Base-by-base conservation (phyloP, 106 monocot genomes). In the Platanthera zijinensis region DNA sequence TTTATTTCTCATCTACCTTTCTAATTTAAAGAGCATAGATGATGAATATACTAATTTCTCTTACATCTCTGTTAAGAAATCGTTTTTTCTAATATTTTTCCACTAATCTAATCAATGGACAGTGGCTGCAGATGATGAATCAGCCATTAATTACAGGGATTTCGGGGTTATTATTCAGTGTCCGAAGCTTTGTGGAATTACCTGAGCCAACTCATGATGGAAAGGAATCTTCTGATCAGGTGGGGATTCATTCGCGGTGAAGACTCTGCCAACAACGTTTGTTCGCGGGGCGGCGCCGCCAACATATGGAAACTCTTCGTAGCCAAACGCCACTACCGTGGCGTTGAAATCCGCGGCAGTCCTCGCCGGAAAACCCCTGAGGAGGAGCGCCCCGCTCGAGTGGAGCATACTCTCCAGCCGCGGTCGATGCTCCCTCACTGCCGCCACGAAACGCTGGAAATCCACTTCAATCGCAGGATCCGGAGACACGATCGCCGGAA, bases 161-260 rank as follows among this genome's bases (percentile, higher is more conserved):
- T 18, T 15, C 7, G 15, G 6, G 17, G 48, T 50, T 2, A 50
- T 3, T 17, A 8, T 13, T 10, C 53, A 0, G 12, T 53, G 12
- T 2, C 8, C 2, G 53, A 8, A 10, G 12, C 14, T 0, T 14
- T 28, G 22, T 0, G 5, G 30, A 69, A 69, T 71, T 14, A 93
- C 96, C 88, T 93, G 90, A 14, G 93, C 85, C 90, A 97, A 82
- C 82, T 97, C 93, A 75, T 97, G 96, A 77, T 97, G 96, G 53
- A 97, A 93, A 30, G 93, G 86, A 72, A 97, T 93, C 75, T 84
- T 89, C 82, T 97, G 85, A 74, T 91, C 93, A 17, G 96, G 93
- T 48, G 91, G 93, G 30, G 96, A 86, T 71, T 97, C 96, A 71
- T 97, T 97, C 71, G 96, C 96, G 18, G 96, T 97, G 72, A 86